phyloP scores from a whole-genome alignment of 106 monocot genomes.

The Acanthochlamys bracteata region DNA sequence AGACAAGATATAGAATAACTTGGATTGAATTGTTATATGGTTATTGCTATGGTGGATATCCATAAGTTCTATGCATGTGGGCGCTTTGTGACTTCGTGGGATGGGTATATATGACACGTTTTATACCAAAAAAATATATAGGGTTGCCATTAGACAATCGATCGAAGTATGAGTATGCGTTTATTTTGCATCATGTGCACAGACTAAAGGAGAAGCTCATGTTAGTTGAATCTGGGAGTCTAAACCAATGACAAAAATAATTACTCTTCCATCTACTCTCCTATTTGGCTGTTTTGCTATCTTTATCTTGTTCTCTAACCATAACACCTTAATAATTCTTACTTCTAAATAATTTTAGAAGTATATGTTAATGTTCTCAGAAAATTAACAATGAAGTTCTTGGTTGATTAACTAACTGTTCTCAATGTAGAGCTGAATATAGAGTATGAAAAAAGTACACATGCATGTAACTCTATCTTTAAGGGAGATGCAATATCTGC shows the following conservation, averaged over 20 bases:
- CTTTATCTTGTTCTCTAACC: too few species aligned
- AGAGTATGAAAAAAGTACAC: too few species aligned
- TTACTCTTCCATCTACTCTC: not conserved
- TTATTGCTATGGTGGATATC: slow-evolving; percentile 95
- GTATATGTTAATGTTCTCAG: too few species aligned
- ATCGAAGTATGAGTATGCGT: slow-evolving; percentile 41
- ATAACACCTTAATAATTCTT: too few species aligned
- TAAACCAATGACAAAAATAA: slow-evolving; percentile 37
- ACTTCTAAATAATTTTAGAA: too few species aligned
- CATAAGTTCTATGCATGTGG: slow-evolving; percentile 69
- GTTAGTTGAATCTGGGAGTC: slow-evolving; percentile 89
- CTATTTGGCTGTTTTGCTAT: not conserved
- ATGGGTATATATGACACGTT: slow-evolving; percentile 92
- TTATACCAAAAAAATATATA: slow-evolving; percentile 95
- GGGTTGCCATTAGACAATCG: slow-evolving; percentile 59
- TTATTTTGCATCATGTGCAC: slow-evolving; percentile 70
- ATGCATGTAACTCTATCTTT: too few species aligned
- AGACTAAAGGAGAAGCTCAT: slow-evolving; percentile 66
- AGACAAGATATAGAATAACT: slow-evolving; percentile 58
- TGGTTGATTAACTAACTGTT: too few species aligned
- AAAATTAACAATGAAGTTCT: too few species aligned
- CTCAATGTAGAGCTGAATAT: too few species aligned
- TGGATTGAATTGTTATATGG: slow-evolving; percentile 79
- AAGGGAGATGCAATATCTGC: too few species aligned
- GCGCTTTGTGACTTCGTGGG: slow-evolving; percentile 92